These are phyloP conservation scores for Stachybotrys chartarum DNA, from an alignment of 2,329 filamentous ascomycete species.

Conservation along the genomic window DNA sequence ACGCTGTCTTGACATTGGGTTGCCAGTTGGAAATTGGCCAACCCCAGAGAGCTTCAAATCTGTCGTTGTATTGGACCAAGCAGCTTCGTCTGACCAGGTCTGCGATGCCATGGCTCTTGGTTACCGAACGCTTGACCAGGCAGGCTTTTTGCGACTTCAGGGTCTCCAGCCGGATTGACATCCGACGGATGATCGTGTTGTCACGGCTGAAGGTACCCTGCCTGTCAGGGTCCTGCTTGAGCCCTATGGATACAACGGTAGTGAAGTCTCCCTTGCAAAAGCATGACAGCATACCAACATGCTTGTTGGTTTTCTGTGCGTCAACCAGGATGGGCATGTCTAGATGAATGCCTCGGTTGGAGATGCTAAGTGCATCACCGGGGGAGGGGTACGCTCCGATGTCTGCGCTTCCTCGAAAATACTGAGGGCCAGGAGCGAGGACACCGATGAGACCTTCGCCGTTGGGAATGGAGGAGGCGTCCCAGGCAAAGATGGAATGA, in stretches of 20 bases:
- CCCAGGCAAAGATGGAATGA: slow-evolving; percentile 13
- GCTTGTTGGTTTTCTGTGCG: neutral
- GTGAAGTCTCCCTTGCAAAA: neutral
- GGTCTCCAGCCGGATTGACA: too few relatives aligned
- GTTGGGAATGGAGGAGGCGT: slow-evolving; percentile 4
- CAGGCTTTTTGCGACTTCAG: too few relatives aligned
- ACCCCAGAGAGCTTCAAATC: too few relatives aligned
- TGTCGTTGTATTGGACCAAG: too few relatives aligned
- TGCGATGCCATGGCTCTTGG: too few relatives aligned
- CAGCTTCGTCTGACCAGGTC: too few relatives aligned
- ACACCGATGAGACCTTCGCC: slow-evolving; percentile 6
- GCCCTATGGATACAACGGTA: neutral
- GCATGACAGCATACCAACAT: neutral
- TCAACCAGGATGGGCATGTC: neutral
- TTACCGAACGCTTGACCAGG: too few relatives aligned
- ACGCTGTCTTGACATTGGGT: too few relatives aligned
- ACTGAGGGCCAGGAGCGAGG: slow-evolving; percentile 7
- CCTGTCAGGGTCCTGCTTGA: too few relatives aligned
- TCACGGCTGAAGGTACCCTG: too few relatives aligned
- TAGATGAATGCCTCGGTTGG: slow-evolving; percentile 10
- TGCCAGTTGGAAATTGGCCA: too few relatives aligned
- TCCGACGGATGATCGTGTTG: too few relatives aligned
- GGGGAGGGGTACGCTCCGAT: slow-evolving; percentile 5
- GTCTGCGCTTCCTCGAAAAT: slow-evolving; percentile 4
- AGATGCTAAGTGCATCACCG: slow-evolving; percentile 5